phyloP scores from a whole-genome alignment of 73 alveolate genomes.

The Tetrahymena borealis region DNA sequence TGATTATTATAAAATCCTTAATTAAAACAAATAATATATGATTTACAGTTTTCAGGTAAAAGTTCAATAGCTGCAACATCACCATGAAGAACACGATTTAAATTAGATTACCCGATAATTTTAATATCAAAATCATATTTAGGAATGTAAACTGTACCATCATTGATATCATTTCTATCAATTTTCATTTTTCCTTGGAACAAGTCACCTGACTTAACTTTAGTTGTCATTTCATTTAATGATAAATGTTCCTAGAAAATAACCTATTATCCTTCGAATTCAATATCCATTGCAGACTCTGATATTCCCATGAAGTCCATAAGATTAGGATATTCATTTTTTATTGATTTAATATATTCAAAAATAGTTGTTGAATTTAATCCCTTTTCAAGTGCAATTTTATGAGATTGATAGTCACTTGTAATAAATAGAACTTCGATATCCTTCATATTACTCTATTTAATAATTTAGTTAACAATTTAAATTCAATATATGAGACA shows the following conservation, averaged over 20 bases:
- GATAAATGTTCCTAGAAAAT: constrained; percentile 45
- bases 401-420: constrained; percentile 7
- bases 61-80: constrained; percentile 94
- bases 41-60: constrained; percentile 78
- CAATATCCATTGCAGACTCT: constrained; percentile 15
- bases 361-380: constrained; percentile 2
- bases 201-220: constrained; percentile 74
- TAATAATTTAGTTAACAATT: neutral
- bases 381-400: neutral
- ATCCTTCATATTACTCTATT: neutral
- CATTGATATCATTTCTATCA: constrained; percentile 63
- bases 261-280: neutral
- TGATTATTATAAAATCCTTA: neutral
- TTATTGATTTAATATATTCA: constrained; percentile 14
- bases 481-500: neutral
- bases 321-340: constrained; percentile 5
- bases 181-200: constrained; percentile 80
- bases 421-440: constrained; percentile 6
- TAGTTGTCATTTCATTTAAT: constrained; percentile 58
- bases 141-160: constrained; percentile 63
- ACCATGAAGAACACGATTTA: constrained; percentile 96
- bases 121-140: constrained; percentile 73
- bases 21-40: constrained; percentile 20
- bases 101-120: constrained; percentile 66
- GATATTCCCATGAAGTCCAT: constrained; percentile 26